Evolutionary conservation across 176 grass and related monocot genomes (phyloP).

Genomic region (Carex myosuroides): DNA sequence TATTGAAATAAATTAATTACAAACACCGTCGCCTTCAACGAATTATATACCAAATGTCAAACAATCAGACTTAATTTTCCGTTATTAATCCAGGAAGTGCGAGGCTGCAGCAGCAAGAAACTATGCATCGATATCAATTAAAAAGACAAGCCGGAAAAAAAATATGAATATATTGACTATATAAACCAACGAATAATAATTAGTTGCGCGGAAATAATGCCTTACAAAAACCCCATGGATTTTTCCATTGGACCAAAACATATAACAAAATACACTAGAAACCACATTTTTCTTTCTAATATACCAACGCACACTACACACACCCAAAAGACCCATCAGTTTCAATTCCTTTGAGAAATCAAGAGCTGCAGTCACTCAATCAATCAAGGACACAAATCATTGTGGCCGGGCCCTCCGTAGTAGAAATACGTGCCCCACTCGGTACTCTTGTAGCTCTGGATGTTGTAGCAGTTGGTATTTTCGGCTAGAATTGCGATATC

Average conservation of each 20-base stretch:
- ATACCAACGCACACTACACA: background rate
- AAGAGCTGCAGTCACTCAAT: background rate
- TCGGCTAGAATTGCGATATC: constrained; percentile 56
- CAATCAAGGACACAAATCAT: constrained; percentile 28
- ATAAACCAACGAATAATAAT: constrained; percentile 22
- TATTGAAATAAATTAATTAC: background rate
- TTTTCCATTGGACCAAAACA: constrained; percentile 17
- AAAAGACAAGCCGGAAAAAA: background rate
- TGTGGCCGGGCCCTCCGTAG: constrained; percentile 65
- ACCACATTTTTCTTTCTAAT: background rate
- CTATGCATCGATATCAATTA: background rate
- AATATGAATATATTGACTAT: constrained; percentile 22
- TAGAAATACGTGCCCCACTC: constrained; percentile 70
- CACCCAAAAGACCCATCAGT: background rate
- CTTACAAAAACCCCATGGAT: constrained; percentile 24
- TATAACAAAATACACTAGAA: constrained; percentile 15
- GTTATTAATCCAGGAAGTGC: background rate
- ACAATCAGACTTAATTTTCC: background rate
- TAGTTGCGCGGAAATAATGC: constrained; percentile 15
- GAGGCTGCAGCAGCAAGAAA: background rate
- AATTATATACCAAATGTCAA: background rate
- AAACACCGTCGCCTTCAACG: background rate
- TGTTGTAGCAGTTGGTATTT: constrained; percentile 73
- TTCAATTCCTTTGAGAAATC: background rate
- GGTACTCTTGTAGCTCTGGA: constrained; percentile 37